phyloP scores from a whole-genome alignment of 805 yeast genomes.

The Candida insectalens region DNA sequence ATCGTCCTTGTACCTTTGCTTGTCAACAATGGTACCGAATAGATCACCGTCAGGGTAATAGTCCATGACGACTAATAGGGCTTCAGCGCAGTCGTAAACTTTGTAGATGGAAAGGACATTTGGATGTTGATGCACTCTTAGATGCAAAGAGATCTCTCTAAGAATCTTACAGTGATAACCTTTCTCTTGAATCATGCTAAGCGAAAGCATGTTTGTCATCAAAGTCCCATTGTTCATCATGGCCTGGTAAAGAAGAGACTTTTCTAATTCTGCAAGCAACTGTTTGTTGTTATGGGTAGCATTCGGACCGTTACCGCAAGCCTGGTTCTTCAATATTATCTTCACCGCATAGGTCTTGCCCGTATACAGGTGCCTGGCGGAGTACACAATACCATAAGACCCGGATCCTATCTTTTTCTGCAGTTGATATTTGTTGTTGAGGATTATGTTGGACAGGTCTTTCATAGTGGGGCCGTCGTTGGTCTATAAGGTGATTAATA shows the following conservation, averaged over 20 bases:
- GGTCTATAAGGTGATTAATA: not conserved
- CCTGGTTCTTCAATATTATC: conserved; percentile 44
- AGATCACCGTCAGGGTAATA: conserved; percentile 80
- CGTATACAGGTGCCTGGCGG: conserved; percentile 46
- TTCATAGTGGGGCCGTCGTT: conserved; percentile 10
- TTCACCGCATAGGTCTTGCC: conserved; percentile 59
- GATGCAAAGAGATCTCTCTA: conserved; percentile 66
- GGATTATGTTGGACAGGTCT: conserved; percentile 20
- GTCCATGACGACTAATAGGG: conserved; percentile 73
- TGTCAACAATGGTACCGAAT: conserved; percentile 76
- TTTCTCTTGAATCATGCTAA: conserved; percentile 25
- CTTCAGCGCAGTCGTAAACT: conserved; percentile 51
- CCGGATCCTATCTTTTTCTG: conserved; percentile 66
- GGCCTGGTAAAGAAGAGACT: conserved; percentile 16
- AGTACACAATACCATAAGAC: conserved; percentile 74
- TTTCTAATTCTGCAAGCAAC: conserved; percentile 21
- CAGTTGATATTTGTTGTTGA: conserved; percentile 30
- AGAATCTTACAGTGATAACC: conserved; percentile 31
- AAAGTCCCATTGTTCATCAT: conserved; percentile 17
- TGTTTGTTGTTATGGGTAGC: conserved; percentile 20
- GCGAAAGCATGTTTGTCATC: conserved; percentile 23
- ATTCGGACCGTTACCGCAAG: conserved; percentile 8
- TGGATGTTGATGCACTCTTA: conserved; percentile 68
- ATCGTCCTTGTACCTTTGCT: conserved; percentile 46
- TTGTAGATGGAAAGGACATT: conserved; percentile 70